phyloP scores from a whole-genome alignment of 495 filamentous ascomycete species.

The Trichoderma gamsii region DNA sequence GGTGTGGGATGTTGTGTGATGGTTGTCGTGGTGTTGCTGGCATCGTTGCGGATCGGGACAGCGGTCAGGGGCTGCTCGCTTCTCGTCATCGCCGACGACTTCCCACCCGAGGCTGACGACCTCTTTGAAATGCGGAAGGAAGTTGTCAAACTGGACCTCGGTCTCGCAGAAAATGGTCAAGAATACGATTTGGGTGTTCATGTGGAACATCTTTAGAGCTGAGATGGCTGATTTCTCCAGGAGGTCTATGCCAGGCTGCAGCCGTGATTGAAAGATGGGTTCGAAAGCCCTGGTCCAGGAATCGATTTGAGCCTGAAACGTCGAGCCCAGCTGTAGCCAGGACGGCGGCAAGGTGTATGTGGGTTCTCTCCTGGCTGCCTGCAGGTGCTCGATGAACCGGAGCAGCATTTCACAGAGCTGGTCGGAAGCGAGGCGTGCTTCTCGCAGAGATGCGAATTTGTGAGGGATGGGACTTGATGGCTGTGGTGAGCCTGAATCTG shows the following conservation, averaged over 20 bases:
- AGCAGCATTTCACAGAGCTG: constrained; percentile 45
- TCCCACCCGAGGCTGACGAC: constrained; percentile 43
- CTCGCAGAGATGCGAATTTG: constrained; percentile 39
- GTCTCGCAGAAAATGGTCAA: constrained; percentile 47
- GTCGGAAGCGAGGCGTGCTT: constrained; percentile 46
- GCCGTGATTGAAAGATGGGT: constrained; percentile 42
- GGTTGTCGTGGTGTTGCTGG: constrained; percentile 28
- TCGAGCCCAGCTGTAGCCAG: constrained; percentile 37
- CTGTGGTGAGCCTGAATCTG: constrained; percentile 40
- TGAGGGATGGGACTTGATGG: constrained; percentile 39
- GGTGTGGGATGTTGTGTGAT: constrained; percentile 27
- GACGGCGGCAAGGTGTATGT: constrained; percentile 39
- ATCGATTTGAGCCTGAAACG: constrained; percentile 41
- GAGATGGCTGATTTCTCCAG: constrained; percentile 50
- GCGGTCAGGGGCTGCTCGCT: constrained; percentile 37
- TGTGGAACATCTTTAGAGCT: constrained; percentile 49
- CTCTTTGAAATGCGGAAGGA: constrained; percentile 32
- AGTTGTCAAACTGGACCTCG: constrained; percentile 43
- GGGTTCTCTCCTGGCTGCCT: neutral
- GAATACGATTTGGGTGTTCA: constrained; percentile 47
- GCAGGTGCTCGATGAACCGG: constrained; percentile 43
- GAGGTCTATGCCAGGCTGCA: constrained; percentile 40
- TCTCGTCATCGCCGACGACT: constrained; percentile 44
- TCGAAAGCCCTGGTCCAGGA: constrained; percentile 48
- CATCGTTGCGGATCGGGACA: constrained; percentile 40